Percentiles rank a stretch among this genome's conserved stretches.
phyloP scores from a whole-genome alignment of 2,329 filamentous ascomycete species.

The Colletotrichum salicis region DNA sequence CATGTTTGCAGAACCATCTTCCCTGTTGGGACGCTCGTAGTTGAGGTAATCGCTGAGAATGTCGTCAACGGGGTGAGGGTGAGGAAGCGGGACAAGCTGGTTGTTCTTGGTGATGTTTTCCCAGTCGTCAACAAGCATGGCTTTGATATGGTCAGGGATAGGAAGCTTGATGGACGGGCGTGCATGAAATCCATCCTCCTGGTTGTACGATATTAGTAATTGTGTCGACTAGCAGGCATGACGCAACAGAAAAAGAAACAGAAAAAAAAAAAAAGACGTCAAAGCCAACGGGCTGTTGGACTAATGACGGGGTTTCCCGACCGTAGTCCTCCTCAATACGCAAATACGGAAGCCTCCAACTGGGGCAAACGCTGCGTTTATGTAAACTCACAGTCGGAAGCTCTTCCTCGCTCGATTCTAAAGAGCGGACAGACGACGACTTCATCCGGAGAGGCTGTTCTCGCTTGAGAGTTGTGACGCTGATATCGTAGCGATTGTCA shows the following conservation, averaged over 20 bases:
- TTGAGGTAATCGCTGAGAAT: constrained; percentile 85
- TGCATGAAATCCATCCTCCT: constrained; percentile 90
- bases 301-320: not conserved
- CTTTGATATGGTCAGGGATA: constrained; percentile 90
- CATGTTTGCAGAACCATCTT: constrained; percentile 73
- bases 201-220: constrained; percentile 30
- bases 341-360: not conserved
- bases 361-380: not conserved
- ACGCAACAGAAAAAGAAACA: not conserved
- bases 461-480: not conserved
- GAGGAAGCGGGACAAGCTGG: constrained; percentile 86
- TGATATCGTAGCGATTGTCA: constrained; percentile 6
- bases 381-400: not conserved
- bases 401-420: not conserved
- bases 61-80: constrained; percentile 76
- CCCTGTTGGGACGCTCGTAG: constrained; percentile 74
- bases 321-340: not conserved
- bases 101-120: constrained; percentile 97
- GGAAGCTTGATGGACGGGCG: constrained; percentile 87
- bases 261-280: not conserved
- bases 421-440: not conserved
- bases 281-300: constrained; percentile 22
- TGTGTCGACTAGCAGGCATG: not conserved
- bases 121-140: constrained; percentile 96
- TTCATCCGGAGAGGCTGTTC: constrained; percentile 12